Evolutionary conservation across 1,284 basidiomycete species (phyloP).

Genomic region (Tilletia horrida): DNA sequence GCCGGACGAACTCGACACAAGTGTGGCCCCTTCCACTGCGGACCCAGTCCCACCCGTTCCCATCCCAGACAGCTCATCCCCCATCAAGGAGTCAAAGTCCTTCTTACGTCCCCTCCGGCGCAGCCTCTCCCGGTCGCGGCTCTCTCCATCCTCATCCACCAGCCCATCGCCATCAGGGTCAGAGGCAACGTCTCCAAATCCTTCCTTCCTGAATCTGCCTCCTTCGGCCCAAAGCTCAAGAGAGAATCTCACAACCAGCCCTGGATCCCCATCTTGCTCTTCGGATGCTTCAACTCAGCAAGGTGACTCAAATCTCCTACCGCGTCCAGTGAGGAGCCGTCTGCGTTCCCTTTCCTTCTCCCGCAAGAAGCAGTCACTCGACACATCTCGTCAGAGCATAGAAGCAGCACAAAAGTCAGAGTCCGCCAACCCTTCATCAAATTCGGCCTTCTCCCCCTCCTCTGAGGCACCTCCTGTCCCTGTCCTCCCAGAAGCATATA

Average conservation of each 20-base stretch:
- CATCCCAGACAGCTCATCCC: neutral
- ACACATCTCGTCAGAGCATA: slow-evolving; percentile 4
- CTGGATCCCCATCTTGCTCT: neutral
- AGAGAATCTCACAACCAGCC: neutral
- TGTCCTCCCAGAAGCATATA: slow-evolving; percentile 2
- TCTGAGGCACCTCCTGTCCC: neutral
- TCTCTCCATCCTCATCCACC: neutral
- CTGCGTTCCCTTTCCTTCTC: slow-evolving; percentile 7
- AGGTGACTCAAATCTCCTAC: neutral
- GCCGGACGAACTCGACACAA: neutral
- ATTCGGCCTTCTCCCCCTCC: neutral
- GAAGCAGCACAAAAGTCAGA: neutral
- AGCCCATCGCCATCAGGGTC: neutral
- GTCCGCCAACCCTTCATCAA: no score
- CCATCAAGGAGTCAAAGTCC: neutral
- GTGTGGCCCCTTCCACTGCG: neutral
- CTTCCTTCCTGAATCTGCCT: neutral
- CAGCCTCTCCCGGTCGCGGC: neutral
- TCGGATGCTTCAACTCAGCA: neutral
- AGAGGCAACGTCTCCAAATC: neutral
- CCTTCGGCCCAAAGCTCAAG: neutral
- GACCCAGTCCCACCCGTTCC: neutral
- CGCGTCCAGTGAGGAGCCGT: neutral
- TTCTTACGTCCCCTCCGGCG: slow-evolving; percentile 3
- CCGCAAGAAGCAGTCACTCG: neutral